These are phyloP conservation scores for Entrophospora sp. DNA, from an alignment of 192 early-diverging fungal genomes.

Conservation along the genomic window DNA sequence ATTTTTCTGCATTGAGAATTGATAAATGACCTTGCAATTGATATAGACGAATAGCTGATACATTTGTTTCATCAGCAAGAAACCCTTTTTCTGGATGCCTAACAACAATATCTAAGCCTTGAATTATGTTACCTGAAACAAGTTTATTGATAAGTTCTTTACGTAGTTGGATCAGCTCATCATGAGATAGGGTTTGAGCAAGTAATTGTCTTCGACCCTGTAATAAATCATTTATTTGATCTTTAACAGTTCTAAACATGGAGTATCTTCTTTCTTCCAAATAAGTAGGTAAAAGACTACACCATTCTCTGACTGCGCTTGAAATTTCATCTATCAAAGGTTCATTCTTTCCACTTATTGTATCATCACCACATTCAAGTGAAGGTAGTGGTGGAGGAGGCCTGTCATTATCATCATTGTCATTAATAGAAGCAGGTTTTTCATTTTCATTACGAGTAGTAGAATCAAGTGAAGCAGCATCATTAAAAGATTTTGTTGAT, in stretches of 20 bases:
- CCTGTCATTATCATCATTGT: background rate
- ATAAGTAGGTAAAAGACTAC: no score
- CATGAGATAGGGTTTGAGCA: constrained; percentile 44
- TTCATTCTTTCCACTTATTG: no score
- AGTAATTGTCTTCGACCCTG: constrained; percentile 50
- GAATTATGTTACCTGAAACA: no score
- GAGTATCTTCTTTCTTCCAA: no score
- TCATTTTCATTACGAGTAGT: background rate
- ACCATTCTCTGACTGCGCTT: no score
- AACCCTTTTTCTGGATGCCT: no score
- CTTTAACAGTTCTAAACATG: no score
- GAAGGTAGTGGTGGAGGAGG: constrained; percentile 30
- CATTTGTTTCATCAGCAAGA: constrained; percentile 42
- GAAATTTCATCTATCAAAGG: constrained; percentile 58
- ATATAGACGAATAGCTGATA: constrained; percentile 46
- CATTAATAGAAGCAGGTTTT: no score
- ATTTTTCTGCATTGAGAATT: background rate
- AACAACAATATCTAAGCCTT: no score
- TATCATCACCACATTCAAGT: no score
- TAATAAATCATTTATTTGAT: no score
- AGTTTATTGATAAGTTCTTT: constrained; percentile 44
- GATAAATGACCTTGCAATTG: constrained; percentile 27
- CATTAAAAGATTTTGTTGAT: constrained; percentile 48
- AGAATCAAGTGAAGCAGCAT: constrained; percentile 27
- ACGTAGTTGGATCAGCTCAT: constrained; percentile 42